phyloP scores from a whole-genome alignment of 139 green algal genomes.

The Chlamydomonas asymmetrica region DNA sequence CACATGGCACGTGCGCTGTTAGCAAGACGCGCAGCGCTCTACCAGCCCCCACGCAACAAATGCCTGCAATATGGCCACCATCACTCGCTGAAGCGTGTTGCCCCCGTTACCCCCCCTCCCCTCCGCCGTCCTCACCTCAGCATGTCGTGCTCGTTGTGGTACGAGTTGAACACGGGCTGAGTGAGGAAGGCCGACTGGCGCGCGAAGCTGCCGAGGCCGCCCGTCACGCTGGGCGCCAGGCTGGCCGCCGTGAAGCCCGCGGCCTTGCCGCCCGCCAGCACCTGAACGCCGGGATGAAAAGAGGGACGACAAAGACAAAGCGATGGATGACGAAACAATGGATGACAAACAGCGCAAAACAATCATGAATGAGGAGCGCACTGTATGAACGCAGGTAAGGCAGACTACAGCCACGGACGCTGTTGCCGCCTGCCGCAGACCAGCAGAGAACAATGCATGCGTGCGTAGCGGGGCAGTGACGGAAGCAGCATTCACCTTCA shows the following conservation, averaged over 20 bases:
- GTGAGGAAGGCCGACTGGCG: constrained; percentile 75
- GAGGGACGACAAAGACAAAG: neutral
- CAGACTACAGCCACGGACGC: neutral
- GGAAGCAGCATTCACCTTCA: constrained; percentile 57
- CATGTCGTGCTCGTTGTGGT: constrained; percentile 83
- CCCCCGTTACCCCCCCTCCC: too few species aligned
- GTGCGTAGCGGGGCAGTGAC: constrained; percentile 21
- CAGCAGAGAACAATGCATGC: too few species aligned
- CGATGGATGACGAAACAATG: neutral
- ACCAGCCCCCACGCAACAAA: too few species aligned
- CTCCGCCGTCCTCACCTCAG: constrained; percentile 53
- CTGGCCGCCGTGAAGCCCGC: constrained; percentile 73
- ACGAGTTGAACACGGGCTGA: constrained; percentile 90
- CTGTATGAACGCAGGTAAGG: neutral
- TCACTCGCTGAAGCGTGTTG: too few species aligned
- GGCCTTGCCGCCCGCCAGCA: constrained; percentile 66
- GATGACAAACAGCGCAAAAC: neutral
- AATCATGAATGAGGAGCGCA: neutral
- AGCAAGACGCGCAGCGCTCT: too few species aligned
- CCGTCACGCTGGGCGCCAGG: constrained; percentile 63
- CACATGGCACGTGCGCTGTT: too few species aligned
- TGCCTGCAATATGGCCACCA: too few species aligned
- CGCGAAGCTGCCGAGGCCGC: constrained; percentile 52
- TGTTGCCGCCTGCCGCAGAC: too few species aligned
- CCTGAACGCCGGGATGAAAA: neutral